phyloP scores from a whole-genome alignment of 2,329 filamentous ascomycete genomes.

The Tolypocladium tropicale region DNA sequence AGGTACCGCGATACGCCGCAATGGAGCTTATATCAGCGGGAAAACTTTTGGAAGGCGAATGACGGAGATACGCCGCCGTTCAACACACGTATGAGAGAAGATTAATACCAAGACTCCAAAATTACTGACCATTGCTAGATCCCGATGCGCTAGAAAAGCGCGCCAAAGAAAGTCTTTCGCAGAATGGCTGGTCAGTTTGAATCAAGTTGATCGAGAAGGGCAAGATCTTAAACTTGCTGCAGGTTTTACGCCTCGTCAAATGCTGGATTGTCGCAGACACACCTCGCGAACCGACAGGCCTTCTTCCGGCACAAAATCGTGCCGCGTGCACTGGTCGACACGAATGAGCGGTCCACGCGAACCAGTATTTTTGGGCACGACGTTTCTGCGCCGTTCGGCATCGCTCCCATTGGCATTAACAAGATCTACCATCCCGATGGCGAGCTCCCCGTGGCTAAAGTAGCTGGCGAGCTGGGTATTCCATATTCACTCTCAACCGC shows the following conservation, averaged over 20 bases:
- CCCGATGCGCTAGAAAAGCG: not conserved
- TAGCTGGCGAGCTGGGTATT: not conserved
- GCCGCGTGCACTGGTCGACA: not conserved
- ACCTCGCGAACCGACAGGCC: not conserved
- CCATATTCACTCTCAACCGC: not conserved
- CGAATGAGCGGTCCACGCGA: not conserved
- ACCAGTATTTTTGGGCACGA: not conserved
- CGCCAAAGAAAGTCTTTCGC: not conserved
- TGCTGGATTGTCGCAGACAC: not conserved
- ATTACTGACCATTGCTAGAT: not conserved
- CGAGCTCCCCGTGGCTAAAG: not conserved
- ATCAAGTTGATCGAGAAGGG: not conserved
- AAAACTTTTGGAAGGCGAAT: not conserved
- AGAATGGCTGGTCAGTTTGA: not conserved
- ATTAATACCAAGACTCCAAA: not conserved
- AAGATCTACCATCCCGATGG: not conserved
- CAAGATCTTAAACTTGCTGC: not conserved
- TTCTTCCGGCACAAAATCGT: not conserved
- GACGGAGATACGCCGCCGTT: not conserved
- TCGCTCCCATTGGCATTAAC: not conserved
- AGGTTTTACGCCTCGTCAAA: not conserved
- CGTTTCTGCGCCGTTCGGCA: not conserved
- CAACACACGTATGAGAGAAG: not conserved
- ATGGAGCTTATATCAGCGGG: not conserved
- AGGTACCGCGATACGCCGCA: not conserved